Evolutionary conservation across 139 green algal species (phyloP), one percentile per base, ranked within the genome.

Genomic region (Nannochloris sp.): DNA sequence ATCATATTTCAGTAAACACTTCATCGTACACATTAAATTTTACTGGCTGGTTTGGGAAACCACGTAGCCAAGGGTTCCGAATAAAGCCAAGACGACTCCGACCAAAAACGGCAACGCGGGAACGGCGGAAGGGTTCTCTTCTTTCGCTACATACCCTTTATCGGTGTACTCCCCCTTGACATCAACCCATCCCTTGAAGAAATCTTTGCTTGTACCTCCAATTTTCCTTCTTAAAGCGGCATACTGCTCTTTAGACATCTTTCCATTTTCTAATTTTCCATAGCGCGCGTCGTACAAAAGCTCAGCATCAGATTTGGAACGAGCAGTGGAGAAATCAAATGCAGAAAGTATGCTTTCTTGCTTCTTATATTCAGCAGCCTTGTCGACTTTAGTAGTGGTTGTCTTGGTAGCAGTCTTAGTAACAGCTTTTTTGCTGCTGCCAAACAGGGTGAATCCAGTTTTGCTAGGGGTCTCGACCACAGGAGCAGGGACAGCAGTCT

Each of bases 231-330:
- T 60, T 47, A 89, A 67, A 0, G 83, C 82, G 19, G 39, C 27
- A 53, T 74, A 78, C 65, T 88, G 77, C 60, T 84, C 81, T 5
- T 30, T 57, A 0, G 67, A 74, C 77, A 88, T 76, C 64, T 75
- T 81, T 47, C 81, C 81, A 60, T 76, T 68, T 25, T 85, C 62
- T 4, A 44, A 59, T 39, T 89, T 64, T 27, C 72, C 79, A 45
- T 85, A 84, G 68, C 73, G 83, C 23, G 83, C 83, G 14, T 88
- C 80, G 39, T 89, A 90, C 68, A 90, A 68, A 61, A 90, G 67
- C 30, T 88, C 72, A 0, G 74, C 80, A 54, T 90, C 83, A 24
- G 57, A 37, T 36, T 79, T 74, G 61, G 56, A 70, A 14, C 82
- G 55, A 6, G 74, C 74, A 54, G 70, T 74, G 0, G 82, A 76